Percentiles rank a stretch among this genome's conserved stretches.
Evolutionary conservation across 2,329 filamentous ascomycete genomes (phyloP).

Genomic region (Alternaria longipes): DNA sequence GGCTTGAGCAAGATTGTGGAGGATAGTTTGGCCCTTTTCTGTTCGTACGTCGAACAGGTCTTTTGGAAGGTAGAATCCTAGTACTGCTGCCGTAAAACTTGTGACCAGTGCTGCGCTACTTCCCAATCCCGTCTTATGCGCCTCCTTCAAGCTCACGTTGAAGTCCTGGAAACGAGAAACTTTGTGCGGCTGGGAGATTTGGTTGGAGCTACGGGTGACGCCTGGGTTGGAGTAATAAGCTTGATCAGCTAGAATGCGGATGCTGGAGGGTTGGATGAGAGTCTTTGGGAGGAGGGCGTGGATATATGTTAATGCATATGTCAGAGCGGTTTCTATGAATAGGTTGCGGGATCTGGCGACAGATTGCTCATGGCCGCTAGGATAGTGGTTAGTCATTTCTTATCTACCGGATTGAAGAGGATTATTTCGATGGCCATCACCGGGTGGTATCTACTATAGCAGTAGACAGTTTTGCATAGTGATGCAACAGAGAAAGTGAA

Average conservation of each 20-base stretch:
- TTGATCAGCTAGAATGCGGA: slow-evolving; percentile 92
- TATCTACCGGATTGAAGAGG: neutral
- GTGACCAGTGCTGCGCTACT: slow-evolving; percentile 96
- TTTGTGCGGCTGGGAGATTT: slow-evolving; percentile 11
- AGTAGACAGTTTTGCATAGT: neutral
- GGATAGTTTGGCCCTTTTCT: slow-evolving; percentile 63
- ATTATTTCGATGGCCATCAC: neutral
- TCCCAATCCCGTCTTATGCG: slow-evolving; percentile 95
- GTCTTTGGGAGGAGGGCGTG: slow-evolving; percentile 58
- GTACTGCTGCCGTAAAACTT: slow-evolving; percentile 78
- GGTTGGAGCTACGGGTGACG: slow-evolving; percentile 18
- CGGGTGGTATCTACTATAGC: neutral
- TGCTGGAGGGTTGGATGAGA: slow-evolving; percentile 72
- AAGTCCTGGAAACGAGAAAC: slow-evolving; percentile 76
- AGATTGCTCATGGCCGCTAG: slow-evolving; percentile 48
- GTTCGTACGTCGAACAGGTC: slow-evolving; percentile 65
- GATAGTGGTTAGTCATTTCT: neutral
- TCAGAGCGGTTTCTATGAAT: slow-evolving; percentile 91
- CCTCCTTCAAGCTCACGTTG: slow-evolving; percentile 75
- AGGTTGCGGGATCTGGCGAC: slow-evolving; percentile 69
- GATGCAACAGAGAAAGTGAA: neutral
- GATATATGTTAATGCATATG: slow-evolving; percentile 87
- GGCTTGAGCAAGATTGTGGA: slow-evolving; percentile 94
- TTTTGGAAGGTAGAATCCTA: slow-evolving; percentile 75
- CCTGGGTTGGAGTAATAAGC: slow-evolving; percentile 83